Base-by-base conservation (phyloP, 345 rosid species). In the Sisymbrium altissimum region DNA sequence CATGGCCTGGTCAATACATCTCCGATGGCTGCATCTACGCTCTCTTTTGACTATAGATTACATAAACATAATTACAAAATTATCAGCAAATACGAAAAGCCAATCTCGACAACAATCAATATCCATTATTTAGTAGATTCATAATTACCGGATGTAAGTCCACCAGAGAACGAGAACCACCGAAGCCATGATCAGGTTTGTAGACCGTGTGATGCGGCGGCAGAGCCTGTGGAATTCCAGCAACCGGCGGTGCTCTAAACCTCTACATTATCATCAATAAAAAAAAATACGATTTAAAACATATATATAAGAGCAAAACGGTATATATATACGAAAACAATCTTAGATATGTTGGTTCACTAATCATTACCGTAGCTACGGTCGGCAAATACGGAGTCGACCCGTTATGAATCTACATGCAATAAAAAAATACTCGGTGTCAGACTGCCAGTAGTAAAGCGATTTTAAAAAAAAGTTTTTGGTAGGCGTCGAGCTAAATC, bases 1-100 rank as follows among this genome's bases (percentile, higher is more conserved):
- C 93, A 83, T 66, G 97, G 96, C 75, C 91, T 94, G 2, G 84
- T 70, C 74, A 95, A 72, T 77, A 81, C 96, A 73, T 89, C 99
- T 78, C 81, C 92, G 3, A 92, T 83, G 43, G 87, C 89, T 57
- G 86, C 90, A 18, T 95, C 92, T 27, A 85, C 77, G 56, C 87
- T 88, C 83, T 94, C 96, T 6, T 85, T 85, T 19, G 93, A 84
- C 89, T 91, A 79, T 45, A 43, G 30, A 55, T 5, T 23, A 48
- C 39, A 40, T 43, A 58, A 40, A 35, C 57, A 75, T 18, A 29
- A 49, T 17, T 41, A 56, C 14, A 43, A 62, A 59, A 41, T n/a
- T n/a, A n/a, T 56, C 33, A 32, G 14, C 55, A 35, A 32, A 59
- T 18, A 66, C 33, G 35, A 68, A 36, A 65, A 29, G 29, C 27